Percentiles rank a stretch among this genome's conserved stretches.
phyloP scores from a whole-genome alignment of 495 filamentous ascomycete species.

The Terfezia boudieri region DNA sequence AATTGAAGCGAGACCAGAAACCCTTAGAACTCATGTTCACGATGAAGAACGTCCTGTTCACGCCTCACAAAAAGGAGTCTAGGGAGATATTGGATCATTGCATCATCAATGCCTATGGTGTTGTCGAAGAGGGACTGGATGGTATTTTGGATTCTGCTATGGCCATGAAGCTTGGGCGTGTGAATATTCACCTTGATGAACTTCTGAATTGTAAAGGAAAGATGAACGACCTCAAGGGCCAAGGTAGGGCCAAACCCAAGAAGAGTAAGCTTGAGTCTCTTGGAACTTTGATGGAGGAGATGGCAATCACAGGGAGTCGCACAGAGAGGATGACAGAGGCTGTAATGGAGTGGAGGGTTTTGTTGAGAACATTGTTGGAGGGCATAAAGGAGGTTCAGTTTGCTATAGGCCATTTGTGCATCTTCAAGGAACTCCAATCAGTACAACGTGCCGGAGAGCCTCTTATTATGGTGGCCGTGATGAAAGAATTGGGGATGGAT shows the following conservation, averaged over 20 bases:
- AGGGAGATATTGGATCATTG: conserved; percentile 78
- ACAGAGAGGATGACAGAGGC: conserved; percentile 61
- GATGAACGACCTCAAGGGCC: conserved; percentile 3
- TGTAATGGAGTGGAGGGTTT: conserved; percentile 81
- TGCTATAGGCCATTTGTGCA: conserved; percentile 73
- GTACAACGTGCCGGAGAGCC: conserved; percentile 42
- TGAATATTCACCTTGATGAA: conserved; percentile 84
- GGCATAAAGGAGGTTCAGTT: conserved; percentile 94
- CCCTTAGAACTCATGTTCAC: conserved; percentile 91
- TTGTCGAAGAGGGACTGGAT: conserved; percentile 69
- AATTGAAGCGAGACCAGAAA: conserved; percentile 43
- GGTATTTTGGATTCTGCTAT: conserved; percentile 79
- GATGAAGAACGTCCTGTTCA: conserved; percentile 66
- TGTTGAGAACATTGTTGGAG: conserved; percentile 68
- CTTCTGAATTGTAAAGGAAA: conserved; percentile 35
- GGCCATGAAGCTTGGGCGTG: conserved; percentile 66
- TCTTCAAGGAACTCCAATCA: conserved; percentile 52
- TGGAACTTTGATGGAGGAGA: conserved; percentile 54
- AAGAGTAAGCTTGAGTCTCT: conserved; percentile 27
- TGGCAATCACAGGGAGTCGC: conserved; percentile 45
- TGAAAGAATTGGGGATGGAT: conserved; percentile 90
- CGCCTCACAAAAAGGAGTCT: conserved; percentile 49
- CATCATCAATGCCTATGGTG: conserved; percentile 71
- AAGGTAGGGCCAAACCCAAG: background rate
- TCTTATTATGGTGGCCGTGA: conserved; percentile 63